Evolutionary conservation across 2,329 filamentous ascomycete species (phyloP).

Genomic region (Geosmithia morbida): DNA sequence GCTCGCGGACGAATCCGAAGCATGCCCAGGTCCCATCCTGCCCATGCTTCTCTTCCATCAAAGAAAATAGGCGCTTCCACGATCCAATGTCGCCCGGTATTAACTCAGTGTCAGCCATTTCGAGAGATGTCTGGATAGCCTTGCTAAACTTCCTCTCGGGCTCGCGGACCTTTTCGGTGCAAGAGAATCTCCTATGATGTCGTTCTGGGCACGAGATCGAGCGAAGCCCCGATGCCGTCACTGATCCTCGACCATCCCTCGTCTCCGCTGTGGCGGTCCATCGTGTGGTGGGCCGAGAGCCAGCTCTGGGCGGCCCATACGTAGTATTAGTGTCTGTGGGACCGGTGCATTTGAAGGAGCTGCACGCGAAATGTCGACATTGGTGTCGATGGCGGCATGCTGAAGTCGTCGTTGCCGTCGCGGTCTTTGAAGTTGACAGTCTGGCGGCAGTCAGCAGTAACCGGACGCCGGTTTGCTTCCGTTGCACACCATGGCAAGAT

Average conservation of each 20-base stretch:
- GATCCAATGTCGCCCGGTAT: neutral
- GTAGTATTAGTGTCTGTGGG: too few species aligned
- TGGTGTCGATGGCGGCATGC: neutral
- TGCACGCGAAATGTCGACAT: neutral
- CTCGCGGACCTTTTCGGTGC: neutral
- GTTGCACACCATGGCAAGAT: neutral
- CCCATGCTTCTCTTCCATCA: slow-evolving; percentile 1
- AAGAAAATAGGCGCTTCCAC: neutral
- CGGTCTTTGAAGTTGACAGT: neutral
- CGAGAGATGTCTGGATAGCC: neutral
- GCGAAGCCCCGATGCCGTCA: neutral
- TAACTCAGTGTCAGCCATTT: neutral
- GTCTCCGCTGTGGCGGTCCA: too few species aligned
- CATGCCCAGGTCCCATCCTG: slow-evolving; percentile 1
- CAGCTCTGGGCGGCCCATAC: too few species aligned
- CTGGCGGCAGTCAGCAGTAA: neutral
- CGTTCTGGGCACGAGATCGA: neutral
- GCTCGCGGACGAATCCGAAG: slow-evolving; percentile 1
- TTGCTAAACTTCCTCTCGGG: neutral
- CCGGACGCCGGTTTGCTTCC: neutral
- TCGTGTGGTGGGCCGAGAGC: too few species aligned
- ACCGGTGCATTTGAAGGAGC: neutral
- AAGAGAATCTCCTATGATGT: neutral
- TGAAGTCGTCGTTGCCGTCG: neutral
- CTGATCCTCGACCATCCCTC: too few species aligned